Evolutionary conservation across 208 protist species (phyloP), one percentile per base, ranked within the genome.

Genomic region (Endotrypanum monterogeii): DNA sequence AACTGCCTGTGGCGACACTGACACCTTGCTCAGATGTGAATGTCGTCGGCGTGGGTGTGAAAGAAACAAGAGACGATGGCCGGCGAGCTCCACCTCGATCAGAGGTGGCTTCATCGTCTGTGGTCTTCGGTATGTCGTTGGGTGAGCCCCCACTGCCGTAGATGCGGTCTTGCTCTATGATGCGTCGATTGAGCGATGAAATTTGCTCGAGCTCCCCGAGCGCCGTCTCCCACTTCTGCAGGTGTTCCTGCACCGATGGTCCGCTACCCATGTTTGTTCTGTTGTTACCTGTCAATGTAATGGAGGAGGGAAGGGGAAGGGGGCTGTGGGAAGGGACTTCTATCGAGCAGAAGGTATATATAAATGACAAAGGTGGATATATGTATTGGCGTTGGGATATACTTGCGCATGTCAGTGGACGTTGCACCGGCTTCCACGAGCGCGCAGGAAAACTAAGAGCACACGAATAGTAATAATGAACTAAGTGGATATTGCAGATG

Each of bases 31-130:
- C 82, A 20, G 55, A 60, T 28, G 44, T 60, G 8, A 41, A 70
- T 1, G 67, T 41, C 0, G 70, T 74, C 25, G 61, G 25, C 55
- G 56, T 85, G 48, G 67, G 83, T 69, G 82, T 85, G 74, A 94
- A 94, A 32, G 90, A 92, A 16, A 95, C 88, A 25, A 91, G 87
- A 11, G 88, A 95, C 16, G 86, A 91, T 23, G 83, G 85, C 18
- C 84, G 82, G 2, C 83, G 83, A 5, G 63, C 50, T 25, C 71
- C 67, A 35, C 75, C 74, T 28, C 73, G 56, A 48, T 78, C 76
- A 3, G 79, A 83, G 32, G 68, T 63, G 44, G 79, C 85, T 35
- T 87, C 85, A 18, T 83, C 81, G 39, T 69, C 68, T 2, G 63
- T 70, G 54, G 44, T 30, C 39, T 58, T 71, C 7, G 55, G 52